These are phyloP conservation scores for Arthrobotrys musiformis DNA, from an alignment of 2,329 filamentous ascomycete species.

Conservation along the genomic window DNA sequence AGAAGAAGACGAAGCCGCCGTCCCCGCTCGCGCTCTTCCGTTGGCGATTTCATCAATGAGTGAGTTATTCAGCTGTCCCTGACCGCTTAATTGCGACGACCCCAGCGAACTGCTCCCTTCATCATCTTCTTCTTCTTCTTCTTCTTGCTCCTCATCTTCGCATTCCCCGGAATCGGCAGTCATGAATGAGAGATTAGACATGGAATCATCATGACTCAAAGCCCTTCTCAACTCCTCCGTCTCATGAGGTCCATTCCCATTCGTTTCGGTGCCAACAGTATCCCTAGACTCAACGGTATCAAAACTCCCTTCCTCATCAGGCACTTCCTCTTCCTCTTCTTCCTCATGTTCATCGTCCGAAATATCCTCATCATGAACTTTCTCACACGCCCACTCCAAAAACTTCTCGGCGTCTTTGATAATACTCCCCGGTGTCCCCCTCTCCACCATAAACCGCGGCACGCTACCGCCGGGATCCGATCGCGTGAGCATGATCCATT, in stretches of 20 bases:
- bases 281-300: constrained; percentile 27
- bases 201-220: constrained; percentile 39
- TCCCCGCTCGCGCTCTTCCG: constrained; percentile 56
- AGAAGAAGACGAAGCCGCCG: constrained; percentile 62
- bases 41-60: constrained; percentile 57
- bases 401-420: constrained; percentile 83
- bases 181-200: constrained; percentile 49
- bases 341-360: constrained; percentile 55
- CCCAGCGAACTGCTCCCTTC: constrained; percentile 6
- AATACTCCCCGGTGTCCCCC: constrained; percentile 84
- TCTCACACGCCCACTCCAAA: constrained; percentile 76
- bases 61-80: constrained; percentile 37
- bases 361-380: constrained; percentile 63
- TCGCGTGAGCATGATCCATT: constrained; percentile 93
- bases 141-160: constrained; percentile 57
- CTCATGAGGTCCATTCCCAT: constrained; percentile 10
- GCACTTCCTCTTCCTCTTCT: constrained; percentile 13
- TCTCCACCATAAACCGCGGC: constrained; percentile 89
- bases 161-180: constrained; percentile 61
- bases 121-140: constrained; percentile 1
- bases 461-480: constrained; percentile 90
- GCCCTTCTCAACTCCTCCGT: constrained; percentile 38
- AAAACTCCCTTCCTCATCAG: constrained; percentile 43
- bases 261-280: too few species aligned
- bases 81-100: constrained; percentile 34